These are phyloP conservation scores for Amanita molliuscula DNA, from an alignment of 768 basidiomycete species.

Conservation along the genomic window DNA sequence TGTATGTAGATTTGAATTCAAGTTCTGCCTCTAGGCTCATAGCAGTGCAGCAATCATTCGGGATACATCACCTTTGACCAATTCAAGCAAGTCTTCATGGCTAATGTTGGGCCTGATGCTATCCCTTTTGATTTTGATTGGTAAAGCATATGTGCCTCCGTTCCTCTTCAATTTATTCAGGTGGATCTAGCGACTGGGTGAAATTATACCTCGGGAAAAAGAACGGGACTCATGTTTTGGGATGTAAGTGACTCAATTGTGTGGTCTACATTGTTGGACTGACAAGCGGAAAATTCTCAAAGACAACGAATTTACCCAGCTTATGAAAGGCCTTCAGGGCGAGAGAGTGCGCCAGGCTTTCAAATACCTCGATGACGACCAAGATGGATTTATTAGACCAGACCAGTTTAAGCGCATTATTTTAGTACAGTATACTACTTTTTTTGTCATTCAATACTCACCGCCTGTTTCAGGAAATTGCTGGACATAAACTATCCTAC, in stretches of 20 bases:
- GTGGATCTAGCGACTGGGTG: constrained; percentile 71
- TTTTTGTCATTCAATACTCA: neutral
- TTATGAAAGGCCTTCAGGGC: constrained; percentile 98
- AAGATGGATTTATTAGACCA: constrained; percentile 89
- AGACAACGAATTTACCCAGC: constrained; percentile 96
- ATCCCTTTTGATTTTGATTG: constrained; percentile 96
- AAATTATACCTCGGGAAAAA: constrained; percentile 92
- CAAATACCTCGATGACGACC: constrained; percentile 79
- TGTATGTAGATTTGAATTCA: constrained; percentile 42
- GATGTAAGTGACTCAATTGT: constrained; percentile 54
- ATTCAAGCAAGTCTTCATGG: constrained; percentile 86
- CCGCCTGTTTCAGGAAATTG: constrained; percentile 60
- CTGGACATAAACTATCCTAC: constrained; percentile 95
- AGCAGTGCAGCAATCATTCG: constrained; percentile 62
- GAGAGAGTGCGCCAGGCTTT: constrained; percentile 96
- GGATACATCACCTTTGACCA: constrained; percentile 90
- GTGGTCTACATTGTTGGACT: constrained; percentile 1
- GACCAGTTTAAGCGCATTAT: constrained; percentile 95
- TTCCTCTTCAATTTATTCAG: neutral
- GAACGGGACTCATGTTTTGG: constrained; percentile 83
- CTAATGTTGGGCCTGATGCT: constrained; percentile 65
- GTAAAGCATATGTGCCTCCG: constrained; percentile 24
- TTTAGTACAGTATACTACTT: constrained; percentile 41
- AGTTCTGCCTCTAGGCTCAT: neutral
- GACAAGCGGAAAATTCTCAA: constrained; percentile 1